phyloP scores from a whole-genome alignment of 352 stramenopile species.

The Pythium aquatile region DNA sequence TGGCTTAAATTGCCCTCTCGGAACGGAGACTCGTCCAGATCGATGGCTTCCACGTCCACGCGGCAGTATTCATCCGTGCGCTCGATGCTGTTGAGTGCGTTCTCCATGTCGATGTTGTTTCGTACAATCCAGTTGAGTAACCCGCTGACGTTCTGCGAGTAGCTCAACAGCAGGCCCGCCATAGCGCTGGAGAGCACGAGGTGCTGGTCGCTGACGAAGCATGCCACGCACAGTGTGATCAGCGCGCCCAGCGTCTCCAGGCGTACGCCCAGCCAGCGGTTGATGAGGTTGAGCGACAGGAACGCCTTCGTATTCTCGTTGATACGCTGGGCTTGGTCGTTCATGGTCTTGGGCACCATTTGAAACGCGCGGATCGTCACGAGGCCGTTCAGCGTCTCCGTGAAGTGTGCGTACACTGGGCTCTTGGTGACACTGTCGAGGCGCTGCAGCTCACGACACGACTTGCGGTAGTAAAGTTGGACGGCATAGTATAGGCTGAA shows the following conservation, averaged over 20 bases:
- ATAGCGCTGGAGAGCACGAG: conserved; percentile 62
- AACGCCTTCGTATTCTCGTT: conserved; percentile 86
- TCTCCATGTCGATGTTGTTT: conserved; percentile 93
- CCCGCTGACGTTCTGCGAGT: conserved; percentile 90
- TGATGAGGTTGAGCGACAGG: conserved; percentile 87
- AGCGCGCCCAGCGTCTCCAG: conserved; percentile 85
- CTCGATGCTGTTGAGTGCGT: conserved; percentile 94
- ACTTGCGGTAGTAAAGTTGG: conserved; percentile 65
- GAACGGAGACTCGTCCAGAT: conserved; percentile 14
- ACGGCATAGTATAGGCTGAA: conserved; percentile 64
- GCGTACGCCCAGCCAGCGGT: conserved; percentile 95
- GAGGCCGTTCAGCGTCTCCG: conserved; percentile 84
- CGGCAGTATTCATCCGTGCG: conserved; percentile 52
- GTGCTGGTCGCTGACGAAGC: conserved; percentile 81
- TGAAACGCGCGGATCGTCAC: conserved; percentile 69
- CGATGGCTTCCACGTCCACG: conserved; percentile 40
- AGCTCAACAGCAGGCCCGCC: conserved; percentile 92
- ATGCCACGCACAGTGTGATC: conserved; percentile 89
- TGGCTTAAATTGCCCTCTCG: conserved; percentile 6
- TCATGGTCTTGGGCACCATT: conserved; percentile 39
- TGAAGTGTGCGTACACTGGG: conserved; percentile 93
- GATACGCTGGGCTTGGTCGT: conserved; percentile 40
- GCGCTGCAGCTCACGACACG: conserved; percentile 65
- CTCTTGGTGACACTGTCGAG: conserved; percentile 61
- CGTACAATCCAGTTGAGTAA: conserved; percentile 95